phyloP scores from a whole-genome alignment of 176 grass and related monocot species.

The Cenchrus purpureus region DNA sequence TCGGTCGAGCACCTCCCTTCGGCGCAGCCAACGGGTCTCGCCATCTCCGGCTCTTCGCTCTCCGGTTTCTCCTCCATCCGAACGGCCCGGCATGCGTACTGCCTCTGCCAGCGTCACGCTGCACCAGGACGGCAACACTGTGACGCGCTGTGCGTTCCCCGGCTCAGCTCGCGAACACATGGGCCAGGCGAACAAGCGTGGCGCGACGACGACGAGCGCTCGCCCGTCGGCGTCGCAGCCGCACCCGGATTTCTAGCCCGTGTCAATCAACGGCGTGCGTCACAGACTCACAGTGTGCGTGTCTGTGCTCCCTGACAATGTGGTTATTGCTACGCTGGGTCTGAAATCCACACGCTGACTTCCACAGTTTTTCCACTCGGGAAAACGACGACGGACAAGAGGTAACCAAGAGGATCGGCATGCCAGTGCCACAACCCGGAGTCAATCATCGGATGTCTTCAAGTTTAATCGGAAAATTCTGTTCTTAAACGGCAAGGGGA shows the following conservation, averaged over 20 bases:
- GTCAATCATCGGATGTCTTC: constrained; percentile 29
- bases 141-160: not conserved
- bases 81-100: not conserved
- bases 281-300: not conserved
- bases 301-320: not conserved
- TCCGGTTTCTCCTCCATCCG: not conserved
- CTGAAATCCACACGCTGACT: not conserved
- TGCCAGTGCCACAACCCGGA: not conserved
- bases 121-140: not conserved
- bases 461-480: constrained; percentile 32
- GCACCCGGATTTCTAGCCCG: constrained; percentile 8
- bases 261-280: not conserved
- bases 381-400: constrained; percentile 3
- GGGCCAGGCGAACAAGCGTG: constrained; percentile 30
- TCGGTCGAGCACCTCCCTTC: not conserved
- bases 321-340: not conserved
- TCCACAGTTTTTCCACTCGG: not conserved
- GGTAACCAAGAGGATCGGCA: not conserved
- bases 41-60: too few species aligned
- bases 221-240: constrained; percentile 32
- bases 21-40: not conserved
- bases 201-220: not conserved
- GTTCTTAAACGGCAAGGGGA: constrained; percentile 38
- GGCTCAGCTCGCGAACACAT: not conserved
- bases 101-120: not conserved